These are phyloP conservation scores for Yamadazyma conglobata DNA, from an alignment of 1,139 yeast species.

Conservation along the genomic window DNA sequence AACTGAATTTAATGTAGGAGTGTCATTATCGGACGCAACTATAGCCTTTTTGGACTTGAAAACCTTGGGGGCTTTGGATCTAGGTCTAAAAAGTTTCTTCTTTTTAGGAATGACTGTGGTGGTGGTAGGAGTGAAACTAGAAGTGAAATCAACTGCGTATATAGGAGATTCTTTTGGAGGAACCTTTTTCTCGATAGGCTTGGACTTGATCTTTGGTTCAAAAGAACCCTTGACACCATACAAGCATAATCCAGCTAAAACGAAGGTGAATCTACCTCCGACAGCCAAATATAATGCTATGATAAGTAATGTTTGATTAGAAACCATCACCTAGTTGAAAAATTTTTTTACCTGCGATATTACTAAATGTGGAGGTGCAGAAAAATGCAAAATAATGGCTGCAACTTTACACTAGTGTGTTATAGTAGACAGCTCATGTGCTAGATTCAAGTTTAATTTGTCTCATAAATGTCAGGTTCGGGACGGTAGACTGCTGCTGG, in stretches of 20 bases:
- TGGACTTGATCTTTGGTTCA: no score
- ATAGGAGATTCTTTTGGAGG: conserved; percentile 29
- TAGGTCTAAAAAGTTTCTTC: conserved; percentile 22
- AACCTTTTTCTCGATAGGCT: no score
- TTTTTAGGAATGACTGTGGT: conserved; percentile 18
- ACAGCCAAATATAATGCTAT: conserved; percentile 10
- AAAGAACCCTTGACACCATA: no score
- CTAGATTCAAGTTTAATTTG: no score
- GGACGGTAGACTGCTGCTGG: no score
- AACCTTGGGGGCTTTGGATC: conserved; percentile 33
- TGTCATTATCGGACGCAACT: conserved; percentile 10
- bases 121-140: conserved; percentile 26
- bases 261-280: conserved; percentile 32
- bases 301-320: conserved; percentile 8
- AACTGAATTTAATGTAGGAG: conserved; percentile 32
- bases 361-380: not conserved
- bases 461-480: no score
- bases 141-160: conserved; percentile 44
- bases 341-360: conserved; percentile 8
- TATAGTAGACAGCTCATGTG: no score
- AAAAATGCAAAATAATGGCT: no score
- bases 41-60: conserved; percentile 29
- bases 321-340: conserved; percentile 10
- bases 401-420: no score
- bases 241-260: conserved; percentile 10